phyloP scores from a whole-genome alignment of 805 yeast species.

The Schizosaccharomyces pombe region ASM294v3 CU329670.1:3484501-3485000 shows the following conservation, averaged over 20 bases:
- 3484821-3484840: background rate
- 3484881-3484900: background rate
- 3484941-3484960: constrained; percentile 22
- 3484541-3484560: too few relatives aligned
- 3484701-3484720: too few relatives aligned
- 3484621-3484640: too few relatives aligned
- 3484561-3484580: too few relatives aligned
- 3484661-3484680: too few relatives aligned
- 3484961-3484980: constrained; percentile 19
- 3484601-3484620: too few relatives aligned
- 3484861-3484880: background rate
- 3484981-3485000: constrained; percentile 20
- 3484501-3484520: too few relatives aligned
- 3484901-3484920: background rate
- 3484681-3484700: too few relatives aligned
- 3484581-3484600: too few relatives aligned
- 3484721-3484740: background rate
- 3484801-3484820: background rate
- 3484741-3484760: background rate
- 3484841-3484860: background rate
- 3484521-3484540: too few relatives aligned
- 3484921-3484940: constrained; percentile 13
- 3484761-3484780: background rate
- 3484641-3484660: too few relatives aligned
- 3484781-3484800: background rate